Evolutionary conservation across 208 protist species (phyloP), one percentile per base, ranked within the genome.

Genomic region (Plasmodiophora brassicae): DNA sequence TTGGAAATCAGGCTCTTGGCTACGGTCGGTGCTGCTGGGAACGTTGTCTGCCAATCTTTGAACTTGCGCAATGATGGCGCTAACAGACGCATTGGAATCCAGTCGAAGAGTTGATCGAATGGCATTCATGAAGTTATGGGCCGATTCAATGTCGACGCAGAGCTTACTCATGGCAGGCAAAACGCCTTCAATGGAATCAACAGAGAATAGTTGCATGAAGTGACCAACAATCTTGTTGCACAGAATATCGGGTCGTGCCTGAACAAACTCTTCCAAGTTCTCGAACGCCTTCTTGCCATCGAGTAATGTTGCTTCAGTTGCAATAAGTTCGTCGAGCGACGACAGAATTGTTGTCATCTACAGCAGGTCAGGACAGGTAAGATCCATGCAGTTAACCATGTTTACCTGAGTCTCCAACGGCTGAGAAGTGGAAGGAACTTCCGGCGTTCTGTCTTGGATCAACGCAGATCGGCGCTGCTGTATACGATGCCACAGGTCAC

Each of bases 111-210:
- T 78, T 32, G 65, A 78, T 14, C 65, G 65, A 78, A 78, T 38
- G 14, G 65, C 65, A 5, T 32, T 78, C 14, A 78, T 5, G 65
- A 78, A 78, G n/a, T 78, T 78, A 5, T 38, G 65, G 20, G 65
- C 41, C 65, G 65, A 78, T 78, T 78, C 65, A n/a, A 78, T 38
- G n/a, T 78, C 65, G 65, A 78, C 65, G 65, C 65, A 36, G 5
- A 32, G 32, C n/a, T 38, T 78, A 38, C 14, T 38, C 65, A 78
- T 78, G 5, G 65, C 65, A n/a, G 65, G 65, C 65, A 78, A 32
- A 5, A 78, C 5, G 32, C 65, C 65, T 78, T 78, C 65, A 78
- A 78, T 78, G n/a, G 65, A 78, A 36, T 78, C 65, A n/a, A 78
- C 65, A 32, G 10, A 14, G n/a, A 78, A 78, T 8, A 78, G 65